These are phyloP conservation scores for Zychaea mexicana DNA, from an alignment of 371 early-diverging fungal species.

Conservation along the genomic window DNA sequence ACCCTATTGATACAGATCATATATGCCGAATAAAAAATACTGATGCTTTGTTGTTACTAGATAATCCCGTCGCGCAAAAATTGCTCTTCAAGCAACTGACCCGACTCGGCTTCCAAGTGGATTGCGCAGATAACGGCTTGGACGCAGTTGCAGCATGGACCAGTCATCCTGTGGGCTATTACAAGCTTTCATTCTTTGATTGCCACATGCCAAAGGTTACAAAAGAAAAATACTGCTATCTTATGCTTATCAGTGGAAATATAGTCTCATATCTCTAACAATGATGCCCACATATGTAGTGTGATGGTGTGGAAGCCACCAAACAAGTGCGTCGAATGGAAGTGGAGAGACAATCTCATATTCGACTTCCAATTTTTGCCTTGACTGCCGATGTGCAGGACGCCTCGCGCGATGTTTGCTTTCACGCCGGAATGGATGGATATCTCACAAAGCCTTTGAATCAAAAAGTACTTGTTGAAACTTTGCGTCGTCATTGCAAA, in stretches of 20 bases:
- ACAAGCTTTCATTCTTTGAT: conserved; percentile 47
- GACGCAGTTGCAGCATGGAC: conserved; percentile 43
- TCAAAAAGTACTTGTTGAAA: conserved; percentile 32
- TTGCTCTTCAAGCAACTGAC: conserved; percentile 41
- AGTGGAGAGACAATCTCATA: conserved; percentile 6
- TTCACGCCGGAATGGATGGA: conserved; percentile 20
- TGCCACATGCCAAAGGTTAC: conserved; percentile 51
- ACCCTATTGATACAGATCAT: background rate
- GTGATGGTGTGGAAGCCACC: conserved; percentile 52
- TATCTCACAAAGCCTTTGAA: conserved; percentile 47
- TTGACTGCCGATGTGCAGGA: conserved; percentile 19
- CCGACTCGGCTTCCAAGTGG: conserved; percentile 42
- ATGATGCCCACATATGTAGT: conserved; percentile 23
- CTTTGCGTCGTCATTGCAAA: conserved; percentile 27
- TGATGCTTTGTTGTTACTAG: conserved; percentile 15
- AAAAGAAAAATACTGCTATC: background rate
- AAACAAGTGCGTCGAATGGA: conserved; percentile 39
- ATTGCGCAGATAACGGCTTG: conserved; percentile 47
- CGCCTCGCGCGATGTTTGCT: conserved; percentile 8
- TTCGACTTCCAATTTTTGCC: conserved; percentile 22
- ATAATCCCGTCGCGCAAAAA: conserved; percentile 53
- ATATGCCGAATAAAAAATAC: background rate
- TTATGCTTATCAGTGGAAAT: background rate
- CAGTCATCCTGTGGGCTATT: conserved; percentile 29
- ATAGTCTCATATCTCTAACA: too few relatives aligned